phyloP scores from a whole-genome alignment of 352 stramenopile species.

The Globisporangium megalacanthum region DNA sequence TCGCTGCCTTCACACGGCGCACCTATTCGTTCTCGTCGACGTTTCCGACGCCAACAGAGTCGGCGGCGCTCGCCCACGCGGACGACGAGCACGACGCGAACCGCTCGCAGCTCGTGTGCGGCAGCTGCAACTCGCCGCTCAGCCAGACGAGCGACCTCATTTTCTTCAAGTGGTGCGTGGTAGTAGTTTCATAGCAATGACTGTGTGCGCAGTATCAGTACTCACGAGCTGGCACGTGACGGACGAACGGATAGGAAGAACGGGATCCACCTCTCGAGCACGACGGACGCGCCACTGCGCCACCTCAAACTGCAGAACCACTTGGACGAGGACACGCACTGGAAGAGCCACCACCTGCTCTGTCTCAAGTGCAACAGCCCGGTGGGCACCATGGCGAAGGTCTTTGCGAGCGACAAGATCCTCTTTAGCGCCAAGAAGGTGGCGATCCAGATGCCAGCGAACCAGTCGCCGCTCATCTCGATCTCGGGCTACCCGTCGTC shows the following conservation, averaged over 20 bases:
- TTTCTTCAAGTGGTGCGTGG: conserved; percentile 67
- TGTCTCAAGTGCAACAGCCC: conserved; percentile 62
- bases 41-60: conserved; percentile 53
- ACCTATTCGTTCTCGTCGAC: conserved; percentile 23
- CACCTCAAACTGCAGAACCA: conserved; percentile 39
- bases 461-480: conserved; percentile 66
- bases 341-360: conserved; percentile 65
- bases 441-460: conserved; percentile 65
- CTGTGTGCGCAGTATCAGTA: too few relatives aligned
- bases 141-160: conserved; percentile 60
- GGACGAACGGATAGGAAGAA: conserved; percentile 27
- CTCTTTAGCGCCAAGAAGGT: conserved; percentile 62
- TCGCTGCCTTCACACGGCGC: neutral
- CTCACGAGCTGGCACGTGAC: neutral
- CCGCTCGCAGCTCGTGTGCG: conserved; percentile 51
- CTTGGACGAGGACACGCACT: conserved; percentile 26
- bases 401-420: conserved; percentile 67
- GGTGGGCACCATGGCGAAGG: conserved; percentile 49
- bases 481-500: conserved; percentile 74
- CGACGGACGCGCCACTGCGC: conserved; percentile 55
- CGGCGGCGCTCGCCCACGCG: conserved; percentile 29
- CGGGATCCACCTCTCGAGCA: conserved; percentile 67
- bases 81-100: conserved; percentile 30
- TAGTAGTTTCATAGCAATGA: too few relatives aligned
- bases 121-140: conserved; percentile 59